Evolutionary conservation across 1,284 basidiomycete genomes (phyloP), one percentile per base, ranked within the genome.

Genomic region (Mycena citricolor): DNA sequence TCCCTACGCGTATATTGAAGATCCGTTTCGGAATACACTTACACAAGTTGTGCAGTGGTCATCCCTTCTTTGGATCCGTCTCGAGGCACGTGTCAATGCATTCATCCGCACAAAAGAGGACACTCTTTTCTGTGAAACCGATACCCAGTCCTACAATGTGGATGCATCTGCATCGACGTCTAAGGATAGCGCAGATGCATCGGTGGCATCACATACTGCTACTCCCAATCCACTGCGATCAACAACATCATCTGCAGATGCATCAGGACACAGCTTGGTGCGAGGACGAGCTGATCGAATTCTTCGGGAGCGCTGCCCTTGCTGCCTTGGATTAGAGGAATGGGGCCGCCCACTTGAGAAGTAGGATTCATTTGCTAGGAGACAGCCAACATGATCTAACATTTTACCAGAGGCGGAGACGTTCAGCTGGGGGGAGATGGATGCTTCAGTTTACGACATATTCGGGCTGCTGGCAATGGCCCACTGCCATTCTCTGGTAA

Each of bases 391-490:
- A 11, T n/a, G n/a, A n/a, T n/a, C 34, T 36, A 8, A 17, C 16
- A 10, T 36, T 17, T 21, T 19, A 7, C 19, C 19, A 36, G 34
- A 21, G 34, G 34, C 10, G 34, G 34, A 10, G 34, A 36, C 21
- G 21, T 36, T 8, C 34, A 36, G 16, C 34, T 36, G 11, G 34
- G 17, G 19, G 34, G 34, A 23, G 34, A 36, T 36, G 34, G 11
- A 21, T 36, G 34, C 24, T 20, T 20, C 21, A 36, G 34, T 16
- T 36, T 21, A 12, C 32, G 32, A 8, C 32, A 17, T 33, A 12
- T 33, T 8, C 10, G 10, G 19, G 8, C 10, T 17, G 32, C 32
- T 17, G 32, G 32, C 8, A 17, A 33, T 17, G 32, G 32, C 10
- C 32, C 32, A 10, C 13, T 10, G 12, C 10, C 11, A 10, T 36